Conservation (phyloP, 352 stramenopile genomes). For the Pythium phragmitis region DNA sequence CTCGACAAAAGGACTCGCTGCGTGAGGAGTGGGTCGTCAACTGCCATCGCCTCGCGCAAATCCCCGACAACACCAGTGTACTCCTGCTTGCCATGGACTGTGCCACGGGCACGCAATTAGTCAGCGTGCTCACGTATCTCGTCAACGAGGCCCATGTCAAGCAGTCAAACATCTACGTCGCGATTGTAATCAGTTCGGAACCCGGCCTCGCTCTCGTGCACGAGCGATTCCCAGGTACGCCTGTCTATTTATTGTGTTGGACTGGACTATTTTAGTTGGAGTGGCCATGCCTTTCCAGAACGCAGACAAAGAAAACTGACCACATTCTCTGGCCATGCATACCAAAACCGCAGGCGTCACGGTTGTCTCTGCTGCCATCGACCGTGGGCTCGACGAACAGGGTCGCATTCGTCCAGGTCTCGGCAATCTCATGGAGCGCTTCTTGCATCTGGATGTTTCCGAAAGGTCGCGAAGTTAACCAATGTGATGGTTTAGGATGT, state of each 20-base stretch:
- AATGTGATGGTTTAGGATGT: conserved; percentile 17
- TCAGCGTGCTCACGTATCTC: conserved; percentile 42
- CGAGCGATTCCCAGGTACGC: conserved; percentile 45
- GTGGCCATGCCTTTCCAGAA: neutral
- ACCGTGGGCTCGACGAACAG: conserved; percentile 40
- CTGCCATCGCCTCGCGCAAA: conserved; percentile 27
- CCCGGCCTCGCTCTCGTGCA: conserved; percentile 43
- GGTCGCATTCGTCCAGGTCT: conserved; percentile 38
- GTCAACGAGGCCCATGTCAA: conserved; percentile 29
- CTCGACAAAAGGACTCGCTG: neutral
- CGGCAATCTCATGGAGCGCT: conserved; percentile 40
- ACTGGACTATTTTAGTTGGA: neutral
- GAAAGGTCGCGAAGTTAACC: conserved; percentile 13
- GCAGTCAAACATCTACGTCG: conserved; percentile 51
- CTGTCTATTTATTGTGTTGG: neutral
- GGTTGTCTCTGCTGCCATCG: conserved; percentile 46
- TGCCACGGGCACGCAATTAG: conserved; percentile 40
- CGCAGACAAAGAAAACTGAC: neutral
- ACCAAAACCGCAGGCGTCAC: conserved; percentile 26
- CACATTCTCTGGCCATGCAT: neutral
- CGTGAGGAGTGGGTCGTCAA: conserved; percentile 22
- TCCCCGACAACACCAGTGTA: conserved; percentile 22
- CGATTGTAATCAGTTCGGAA: conserved; percentile 45
- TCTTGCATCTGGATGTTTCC: conserved; percentile 31
- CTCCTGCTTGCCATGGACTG: conserved; percentile 48